Percentiles rank a stretch among this genome's conserved stretches.
Conservation (phyloP, 2,329 filamentous ascomycete genomes). For the Aspergillus fumigatiaffinis region DNA sequence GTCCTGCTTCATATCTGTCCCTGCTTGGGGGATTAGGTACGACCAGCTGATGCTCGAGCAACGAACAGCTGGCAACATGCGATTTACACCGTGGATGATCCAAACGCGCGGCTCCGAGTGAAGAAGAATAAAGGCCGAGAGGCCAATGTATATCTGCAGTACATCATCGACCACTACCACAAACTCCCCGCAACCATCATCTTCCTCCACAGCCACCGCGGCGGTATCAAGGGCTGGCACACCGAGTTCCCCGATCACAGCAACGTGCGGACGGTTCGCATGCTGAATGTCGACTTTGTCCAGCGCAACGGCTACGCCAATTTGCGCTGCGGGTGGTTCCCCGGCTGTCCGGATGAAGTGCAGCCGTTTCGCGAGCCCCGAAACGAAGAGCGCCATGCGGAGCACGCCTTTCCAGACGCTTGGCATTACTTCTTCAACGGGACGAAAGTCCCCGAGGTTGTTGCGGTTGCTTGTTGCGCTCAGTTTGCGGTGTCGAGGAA, state of each 20-base stretch:
- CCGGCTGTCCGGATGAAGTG: conserved; percentile 34
- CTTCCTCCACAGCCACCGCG: conserved; percentile 56
- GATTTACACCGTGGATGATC: conserved; percentile 40
- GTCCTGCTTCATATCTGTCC: conserved; percentile 2
- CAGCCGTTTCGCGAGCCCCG: conserved; percentile 21
- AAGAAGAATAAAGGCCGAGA: conserved; percentile 42
- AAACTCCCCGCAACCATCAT: conserved; percentile 49
- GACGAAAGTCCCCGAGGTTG: conserved; percentile 43
- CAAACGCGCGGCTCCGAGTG: conserved; percentile 17
- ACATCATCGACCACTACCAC: conserved; percentile 44
- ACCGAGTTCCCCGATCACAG: conserved; percentile 54
- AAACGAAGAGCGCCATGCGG: conserved; percentile 14
- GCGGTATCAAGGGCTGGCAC: conserved; percentile 45
- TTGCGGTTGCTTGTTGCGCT: conserved; percentile 59
- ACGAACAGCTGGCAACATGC: conserved; percentile 39
- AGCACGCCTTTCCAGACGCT: conserved; percentile 25
- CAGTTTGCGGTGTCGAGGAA: conserved; percentile 60
- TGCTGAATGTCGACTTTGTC: conserved; percentile 48
- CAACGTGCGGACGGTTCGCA: conserved; percentile 46
- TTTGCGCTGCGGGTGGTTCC: conserved; percentile 47
- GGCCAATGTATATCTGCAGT: conserved; percentile 43
- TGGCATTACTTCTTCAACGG: conserved; percentile 28
- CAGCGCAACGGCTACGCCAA: conserved; percentile 54
- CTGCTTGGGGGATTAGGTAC: not conserved
- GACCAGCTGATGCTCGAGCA: not conserved